These are phyloP conservation scores for Gastrolobium bilobum DNA, from an alignment of 306 rosid species.

Conservation along the genomic window DNA sequence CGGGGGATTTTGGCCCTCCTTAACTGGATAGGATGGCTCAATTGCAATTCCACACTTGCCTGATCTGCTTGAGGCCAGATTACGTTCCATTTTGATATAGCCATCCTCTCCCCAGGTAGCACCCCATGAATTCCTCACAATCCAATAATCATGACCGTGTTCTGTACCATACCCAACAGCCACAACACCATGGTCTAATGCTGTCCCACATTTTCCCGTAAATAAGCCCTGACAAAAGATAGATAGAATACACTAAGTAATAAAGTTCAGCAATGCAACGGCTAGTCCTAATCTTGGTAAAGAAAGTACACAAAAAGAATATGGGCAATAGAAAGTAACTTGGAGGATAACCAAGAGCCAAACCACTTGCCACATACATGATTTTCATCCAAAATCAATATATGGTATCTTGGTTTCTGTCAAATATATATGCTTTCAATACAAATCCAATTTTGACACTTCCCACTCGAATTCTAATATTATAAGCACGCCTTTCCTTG, in stretches of 20 bases:
- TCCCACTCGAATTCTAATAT: background rate
- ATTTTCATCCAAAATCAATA: background rate
- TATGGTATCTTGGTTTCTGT: background rate
- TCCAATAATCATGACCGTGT: slow-evolving; percentile 82
- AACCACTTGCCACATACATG: background rate
- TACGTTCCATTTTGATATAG: slow-evolving; percentile 81
- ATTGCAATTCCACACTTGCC: slow-evolving; percentile 95
- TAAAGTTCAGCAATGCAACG: slow-evolving; percentile 1
- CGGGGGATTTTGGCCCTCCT: slow-evolving; percentile 83
- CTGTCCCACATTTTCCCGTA: slow-evolving; percentile 80
- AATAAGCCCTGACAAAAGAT: slow-evolving; percentile 76
- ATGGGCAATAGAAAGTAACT: background rate
- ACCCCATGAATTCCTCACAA: slow-evolving; percentile 96
- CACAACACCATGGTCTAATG: slow-evolving; percentile 87
- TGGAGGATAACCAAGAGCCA: slow-evolving; percentile 1
- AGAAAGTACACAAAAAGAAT: background rate
- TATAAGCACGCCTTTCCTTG: background rate
- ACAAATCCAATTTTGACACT: background rate
- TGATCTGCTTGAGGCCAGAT: slow-evolving; percentile 50
- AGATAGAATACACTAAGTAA: background rate
- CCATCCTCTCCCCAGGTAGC: slow-evolving; percentile 85
- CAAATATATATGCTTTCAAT: slow-evolving; percentile 11
- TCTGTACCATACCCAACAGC: slow-evolving; percentile 91
- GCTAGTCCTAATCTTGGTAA: background rate
- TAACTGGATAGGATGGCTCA: slow-evolving; percentile 88